Evolutionary conservation across 2,329 filamentous ascomycete genomes (phyloP).

Genomic region (Ceratocystis lukuohia): DNA sequence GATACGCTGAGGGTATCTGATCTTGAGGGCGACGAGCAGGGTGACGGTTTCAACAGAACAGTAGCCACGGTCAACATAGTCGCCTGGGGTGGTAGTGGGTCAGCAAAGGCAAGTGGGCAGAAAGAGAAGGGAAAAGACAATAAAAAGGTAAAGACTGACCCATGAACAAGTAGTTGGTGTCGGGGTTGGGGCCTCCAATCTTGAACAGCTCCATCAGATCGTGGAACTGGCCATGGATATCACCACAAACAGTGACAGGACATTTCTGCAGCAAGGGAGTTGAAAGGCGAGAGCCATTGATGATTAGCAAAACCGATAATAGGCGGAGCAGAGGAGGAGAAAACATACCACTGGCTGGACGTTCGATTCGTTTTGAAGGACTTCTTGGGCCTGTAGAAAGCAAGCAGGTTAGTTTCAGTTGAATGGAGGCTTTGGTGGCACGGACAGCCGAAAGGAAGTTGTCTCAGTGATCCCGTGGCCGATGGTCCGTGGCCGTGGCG

Average conservation of each 20-base stretch:
- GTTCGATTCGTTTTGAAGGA: conserved; percentile 94
- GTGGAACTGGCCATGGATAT: conserved; percentile 98
- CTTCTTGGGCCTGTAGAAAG: conserved; percentile 67
- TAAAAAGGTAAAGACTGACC: conserved; percentile 39
- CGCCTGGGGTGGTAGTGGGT: conserved; percentile 41
- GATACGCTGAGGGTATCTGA: conserved; percentile 93
- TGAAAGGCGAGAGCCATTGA: background rate
- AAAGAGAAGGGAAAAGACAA: background rate
- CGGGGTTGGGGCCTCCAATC: conserved; percentile 93
- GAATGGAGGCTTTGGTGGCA: background rate
- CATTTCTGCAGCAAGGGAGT: conserved; percentile 57
- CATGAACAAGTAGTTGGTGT: conserved; percentile 99
- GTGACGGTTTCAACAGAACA: conserved; percentile 98
- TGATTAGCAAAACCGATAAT: background rate
- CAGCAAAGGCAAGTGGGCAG: background rate
- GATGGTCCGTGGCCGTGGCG: conserved; percentile 74
- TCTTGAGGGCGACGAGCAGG: conserved; percentile 90
- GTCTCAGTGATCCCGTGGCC: conserved; percentile 47
- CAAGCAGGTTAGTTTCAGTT: background rate
- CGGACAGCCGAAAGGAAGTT: background rate
- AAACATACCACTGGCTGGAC: conserved; percentile 87
- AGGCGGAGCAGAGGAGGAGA: background rate
- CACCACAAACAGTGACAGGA: conserved; percentile 94
- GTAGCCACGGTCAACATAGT: conserved; percentile 97
- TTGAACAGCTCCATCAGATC: conserved; percentile 99